Evolutionary conservation across 1,284 basidiomycete genomes (phyloP).

Genomic region (Cerioporus squamosus): DNA sequence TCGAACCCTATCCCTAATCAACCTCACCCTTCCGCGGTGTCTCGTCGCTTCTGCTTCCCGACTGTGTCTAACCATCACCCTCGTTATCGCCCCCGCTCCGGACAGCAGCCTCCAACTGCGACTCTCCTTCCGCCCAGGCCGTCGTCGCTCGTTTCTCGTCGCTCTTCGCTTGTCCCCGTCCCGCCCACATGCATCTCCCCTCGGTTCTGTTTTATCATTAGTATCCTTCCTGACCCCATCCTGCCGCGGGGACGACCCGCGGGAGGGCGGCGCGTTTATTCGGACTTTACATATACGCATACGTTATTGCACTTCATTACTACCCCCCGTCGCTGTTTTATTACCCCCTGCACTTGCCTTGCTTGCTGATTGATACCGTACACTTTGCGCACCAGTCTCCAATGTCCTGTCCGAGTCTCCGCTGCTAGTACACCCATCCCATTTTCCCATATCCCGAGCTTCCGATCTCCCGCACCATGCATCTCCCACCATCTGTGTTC

Average conservation of each 20-base stretch:
- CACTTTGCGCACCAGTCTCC: too few relatives aligned
- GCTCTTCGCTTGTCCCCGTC: too few relatives aligned
- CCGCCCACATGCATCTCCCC: too few relatives aligned
- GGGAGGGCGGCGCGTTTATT: not conserved
- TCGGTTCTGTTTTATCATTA: too few relatives aligned
- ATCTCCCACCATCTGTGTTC: not conserved
- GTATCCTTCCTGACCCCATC: not conserved
- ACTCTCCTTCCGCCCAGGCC: not conserved
- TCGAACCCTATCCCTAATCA: not conserved
- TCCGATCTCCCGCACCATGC: too few relatives aligned
- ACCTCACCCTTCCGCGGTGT: not conserved
- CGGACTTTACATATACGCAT: not conserved
- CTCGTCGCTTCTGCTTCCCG: not conserved
- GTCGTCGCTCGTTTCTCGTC: not conserved
- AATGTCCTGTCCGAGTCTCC: too few relatives aligned
- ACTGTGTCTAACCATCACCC: not conserved
- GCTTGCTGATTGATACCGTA: not conserved
- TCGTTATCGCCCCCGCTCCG: not conserved
- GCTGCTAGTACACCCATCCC: too few relatives aligned
- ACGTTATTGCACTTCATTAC: constrained; percentile 2
- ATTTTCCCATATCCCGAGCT: too few relatives aligned
- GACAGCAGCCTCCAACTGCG: too few relatives aligned
- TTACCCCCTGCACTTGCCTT: not conserved
- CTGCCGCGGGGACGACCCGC: too few relatives aligned
- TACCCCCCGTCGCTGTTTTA: not conserved